Base-by-base conservation (phyloP, 2,329 filamentous ascomycete species). In the Rhinocladiella similis region DNA sequence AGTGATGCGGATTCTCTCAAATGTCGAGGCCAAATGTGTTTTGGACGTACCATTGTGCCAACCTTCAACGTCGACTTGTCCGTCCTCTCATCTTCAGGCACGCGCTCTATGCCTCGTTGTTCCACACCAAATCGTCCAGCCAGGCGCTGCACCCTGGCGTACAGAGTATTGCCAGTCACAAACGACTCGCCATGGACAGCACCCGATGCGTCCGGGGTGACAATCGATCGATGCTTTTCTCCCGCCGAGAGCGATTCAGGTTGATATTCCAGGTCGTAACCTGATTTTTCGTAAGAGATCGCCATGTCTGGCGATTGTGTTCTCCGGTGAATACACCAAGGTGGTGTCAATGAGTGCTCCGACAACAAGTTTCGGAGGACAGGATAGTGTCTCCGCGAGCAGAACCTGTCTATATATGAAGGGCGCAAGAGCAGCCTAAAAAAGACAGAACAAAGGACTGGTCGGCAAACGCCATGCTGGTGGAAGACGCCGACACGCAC, bases 41-140 rank as follows among this genome's bases (percentile, higher is more conserved):
- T n/a, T 50, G 56, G 61, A 72, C 80, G 69, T 78, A 89, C 87
- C 83, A 91, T 83, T 22, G 87, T 90, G 49, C 84, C 83, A 60
- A 89, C 81, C 65, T 89, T 88, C 66, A 81, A 75, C 70, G 88
- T 79, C 20, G 82, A 83, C 35, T 75, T 81, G 69, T 89, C 85
- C 5, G 80, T 85, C 63, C 87, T 77, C 74, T 91, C 88, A 65
- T 86, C 77, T 52, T 83, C 82, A 0, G 87, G 87, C 33, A 91
- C 88, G 47, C 88, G 80, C 73, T 91, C 88, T 57, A 91, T 89
- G 52, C 88, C 88, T 67, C 88, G 77, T 73, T 89, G 84, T 72
- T 92, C 88, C 53, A 91, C 82, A 41, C 85, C 82, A 60, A 87
- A 78, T 64, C 79, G 84, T 42, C 81, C 84, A 0, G 85, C 87